phyloP scores from a whole-genome alignment of 352 stramenopile genomes.

The Phytophthora quininea region DNA sequence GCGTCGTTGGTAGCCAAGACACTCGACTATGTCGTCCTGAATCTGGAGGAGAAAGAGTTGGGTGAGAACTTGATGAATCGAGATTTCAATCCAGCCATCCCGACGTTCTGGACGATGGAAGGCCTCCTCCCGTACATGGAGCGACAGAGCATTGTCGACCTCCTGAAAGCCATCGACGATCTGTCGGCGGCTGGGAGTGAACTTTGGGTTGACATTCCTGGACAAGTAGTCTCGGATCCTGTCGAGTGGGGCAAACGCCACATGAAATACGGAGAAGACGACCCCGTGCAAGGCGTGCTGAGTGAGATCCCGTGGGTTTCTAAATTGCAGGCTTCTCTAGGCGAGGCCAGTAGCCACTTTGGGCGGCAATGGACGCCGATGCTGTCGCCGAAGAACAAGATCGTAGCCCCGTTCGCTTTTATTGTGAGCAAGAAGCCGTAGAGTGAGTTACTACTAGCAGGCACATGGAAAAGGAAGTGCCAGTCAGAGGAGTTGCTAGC shows the following conservation, averaged over 20 bases:
- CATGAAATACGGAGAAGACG: conserved; percentile 45
- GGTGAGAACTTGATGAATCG: conserved; percentile 34
- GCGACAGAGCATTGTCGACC: conserved; percentile 30
- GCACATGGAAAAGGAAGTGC: too few species aligned
- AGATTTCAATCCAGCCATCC: conserved; percentile 38
- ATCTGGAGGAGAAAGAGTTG: conserved; percentile 51
- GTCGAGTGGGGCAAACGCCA: conserved; percentile 24
- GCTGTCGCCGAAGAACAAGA: conserved; percentile 4
- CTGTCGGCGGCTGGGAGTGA: conserved; percentile 45
- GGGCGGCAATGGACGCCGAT: conserved; percentile 43
- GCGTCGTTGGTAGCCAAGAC: conserved; percentile 32
- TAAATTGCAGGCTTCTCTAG: conserved; percentile 31
- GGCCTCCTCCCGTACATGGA: conserved; percentile 50
- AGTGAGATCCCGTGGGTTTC: conserved; percentile 37
- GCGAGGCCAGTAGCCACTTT: conserved; percentile 35
- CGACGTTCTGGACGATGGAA: conserved; percentile 45
- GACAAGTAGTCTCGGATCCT: background rate
- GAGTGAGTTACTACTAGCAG: too few species aligned
- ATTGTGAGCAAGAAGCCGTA: background rate
- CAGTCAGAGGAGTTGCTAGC: too few species aligned
- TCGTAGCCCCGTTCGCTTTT: background rate
- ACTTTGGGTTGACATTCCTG: conserved; percentile 42
- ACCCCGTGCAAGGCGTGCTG: conserved; percentile 48
- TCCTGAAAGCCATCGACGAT: conserved; percentile 52
- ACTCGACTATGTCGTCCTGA: conserved; percentile 43